phyloP scores from a whole-genome alignment of 805 yeast genomes.

The Kodamaea jinghongensis region DNA sequence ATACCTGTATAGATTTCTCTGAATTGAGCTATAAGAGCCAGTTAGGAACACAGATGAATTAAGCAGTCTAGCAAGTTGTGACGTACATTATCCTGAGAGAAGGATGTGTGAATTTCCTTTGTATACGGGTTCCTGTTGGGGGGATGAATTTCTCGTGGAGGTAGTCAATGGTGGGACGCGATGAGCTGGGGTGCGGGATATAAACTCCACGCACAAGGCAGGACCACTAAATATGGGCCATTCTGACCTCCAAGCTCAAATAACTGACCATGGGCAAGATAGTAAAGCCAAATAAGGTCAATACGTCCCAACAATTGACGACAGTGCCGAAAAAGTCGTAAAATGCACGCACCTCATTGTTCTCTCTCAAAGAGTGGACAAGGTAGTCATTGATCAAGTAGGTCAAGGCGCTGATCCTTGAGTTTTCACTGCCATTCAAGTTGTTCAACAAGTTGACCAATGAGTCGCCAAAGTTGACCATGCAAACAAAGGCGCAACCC shows the following conservation, averaged over 20 bases:
- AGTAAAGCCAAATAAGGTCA: conserved; percentile 18
- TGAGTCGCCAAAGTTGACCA: conserved; percentile 20
- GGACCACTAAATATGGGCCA: not conserved
- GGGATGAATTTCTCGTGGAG: no score
- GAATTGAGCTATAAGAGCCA: no score
- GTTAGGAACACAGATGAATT: no score
- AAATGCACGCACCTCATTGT: conserved; percentile 7
- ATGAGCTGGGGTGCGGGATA: no score
- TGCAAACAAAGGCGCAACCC: conserved; percentile 9
- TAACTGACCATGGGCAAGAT: conserved; percentile 23
- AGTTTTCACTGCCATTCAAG: conserved; percentile 6
- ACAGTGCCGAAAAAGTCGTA: conserved; percentile 11
- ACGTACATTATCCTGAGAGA: no score
- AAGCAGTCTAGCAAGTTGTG: no score
- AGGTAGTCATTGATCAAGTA: conserved; percentile 18
- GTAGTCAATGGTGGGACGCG: no score
- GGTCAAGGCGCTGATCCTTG: conserved; percentile 16
- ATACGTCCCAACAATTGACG: conserved; percentile 18
- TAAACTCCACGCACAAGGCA: no score
- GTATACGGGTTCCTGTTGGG: no score
- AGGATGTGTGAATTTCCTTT: no score
- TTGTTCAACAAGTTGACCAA: conserved; percentile 16
- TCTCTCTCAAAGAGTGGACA: conserved; percentile 1
- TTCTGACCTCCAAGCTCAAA: conserved; percentile 18
- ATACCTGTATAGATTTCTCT: no score